Base-by-base conservation (phyloP, 78 protist genomes). In the Capsaspora owczarzaki region DNA sequence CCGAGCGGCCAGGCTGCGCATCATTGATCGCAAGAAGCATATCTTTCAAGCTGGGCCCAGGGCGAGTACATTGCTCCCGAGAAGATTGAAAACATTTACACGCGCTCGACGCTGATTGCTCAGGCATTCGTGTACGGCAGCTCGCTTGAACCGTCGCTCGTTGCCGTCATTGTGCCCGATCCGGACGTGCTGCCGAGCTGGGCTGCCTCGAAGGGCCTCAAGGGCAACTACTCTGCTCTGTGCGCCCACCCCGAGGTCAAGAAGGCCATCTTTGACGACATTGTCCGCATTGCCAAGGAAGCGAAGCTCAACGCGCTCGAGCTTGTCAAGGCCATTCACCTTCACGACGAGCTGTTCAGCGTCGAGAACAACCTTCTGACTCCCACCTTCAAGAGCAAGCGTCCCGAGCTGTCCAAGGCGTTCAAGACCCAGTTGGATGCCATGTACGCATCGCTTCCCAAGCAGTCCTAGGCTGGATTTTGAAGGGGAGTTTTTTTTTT, bases 21-120 rank as follows among this genome's bases (percentile, higher is more conserved):
- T 97, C 85, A 75, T 95, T 47, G 99, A 96, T 77, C 86, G 99
- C 60, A 90, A 90, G 90, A 97, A 96, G 53, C 42, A 22, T 40
- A 44, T 44, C 22, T 44, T n/a, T 41, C 37, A 71, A 38, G 23
- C 61, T 71, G 27, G n/a, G 38, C 37, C 1, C 77, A 71, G 8
- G 61, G 44, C 4, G 60, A 71, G 16, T 25, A 71, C 44, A n/a
- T 71, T 1, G 33, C 77, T 1, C 33, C 2, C 3, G 61, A 68
- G 43, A 37, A 44, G 41, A 4, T 71, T 40, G 77, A 31, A 16
- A 16, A 25, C 37, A 60, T 29, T 23, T n/a, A 68, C 31, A 19
- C 6, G 43, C 43, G 47, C 33, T 6, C 41, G 37, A 2, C 74
- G 29, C 41, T 4, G 5, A n/a, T 68, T 12, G 74, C 38, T 4